Percentiles rank a stretch among this genome's conserved stretches.
These are phyloP conservation scores for Leptographium galeiforme DNA, from an alignment of 2,329 filamentous ascomycete genomes.

Conservation along the genomic window DNA sequence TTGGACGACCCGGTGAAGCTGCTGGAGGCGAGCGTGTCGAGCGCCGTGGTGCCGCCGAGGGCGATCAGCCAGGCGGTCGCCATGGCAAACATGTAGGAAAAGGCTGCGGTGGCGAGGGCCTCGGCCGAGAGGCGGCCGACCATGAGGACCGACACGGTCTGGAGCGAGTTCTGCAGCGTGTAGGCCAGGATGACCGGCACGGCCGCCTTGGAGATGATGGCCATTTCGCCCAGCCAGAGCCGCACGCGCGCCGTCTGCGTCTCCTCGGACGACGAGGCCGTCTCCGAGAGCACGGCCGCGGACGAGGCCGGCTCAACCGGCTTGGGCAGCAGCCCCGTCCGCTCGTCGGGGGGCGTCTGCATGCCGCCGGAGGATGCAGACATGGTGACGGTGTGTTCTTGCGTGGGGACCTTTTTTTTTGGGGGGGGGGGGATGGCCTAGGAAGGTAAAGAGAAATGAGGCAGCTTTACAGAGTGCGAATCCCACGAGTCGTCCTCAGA, in stretches of 20 bases:
- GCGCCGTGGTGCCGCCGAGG: slow-evolving; percentile 70
- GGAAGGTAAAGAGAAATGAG: not conserved
- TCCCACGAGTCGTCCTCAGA: too few species aligned
- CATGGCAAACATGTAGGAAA: slow-evolving; percentile 92
- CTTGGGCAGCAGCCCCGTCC: slow-evolving; percentile 6
- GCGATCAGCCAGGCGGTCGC: slow-evolving; percentile 78
- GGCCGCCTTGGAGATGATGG: slow-evolving; percentile 54
- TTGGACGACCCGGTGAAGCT: slow-evolving; percentile 71
- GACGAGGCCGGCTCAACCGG: not conserved
- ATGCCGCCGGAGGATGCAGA: not conserved
- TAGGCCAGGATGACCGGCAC: slow-evolving; percentile 75
- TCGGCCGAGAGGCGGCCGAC: slow-evolving; percentile 69
- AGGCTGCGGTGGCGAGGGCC: slow-evolving; percentile 67
- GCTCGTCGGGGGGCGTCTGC: slow-evolving; percentile 4
- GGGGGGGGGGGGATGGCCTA: not conserved
- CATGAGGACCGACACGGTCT: slow-evolving; percentile 70
- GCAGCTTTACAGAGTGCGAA: not conserved
- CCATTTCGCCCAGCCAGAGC: slow-evolving; percentile 44
- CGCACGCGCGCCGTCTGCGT: slow-evolving; percentile 3
- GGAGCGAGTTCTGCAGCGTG: slow-evolving; percentile 71
- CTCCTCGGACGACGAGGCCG: slow-evolving; percentile 1
- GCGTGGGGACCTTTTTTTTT: too few species aligned
- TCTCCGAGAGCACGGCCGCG: not conserved
- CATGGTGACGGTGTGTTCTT: not conserved
- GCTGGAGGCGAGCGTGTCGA: slow-evolving; percentile 74